phyloP scores from a whole-genome alignment of 345 rosid species.

The Clarkia xantiana region DNA sequence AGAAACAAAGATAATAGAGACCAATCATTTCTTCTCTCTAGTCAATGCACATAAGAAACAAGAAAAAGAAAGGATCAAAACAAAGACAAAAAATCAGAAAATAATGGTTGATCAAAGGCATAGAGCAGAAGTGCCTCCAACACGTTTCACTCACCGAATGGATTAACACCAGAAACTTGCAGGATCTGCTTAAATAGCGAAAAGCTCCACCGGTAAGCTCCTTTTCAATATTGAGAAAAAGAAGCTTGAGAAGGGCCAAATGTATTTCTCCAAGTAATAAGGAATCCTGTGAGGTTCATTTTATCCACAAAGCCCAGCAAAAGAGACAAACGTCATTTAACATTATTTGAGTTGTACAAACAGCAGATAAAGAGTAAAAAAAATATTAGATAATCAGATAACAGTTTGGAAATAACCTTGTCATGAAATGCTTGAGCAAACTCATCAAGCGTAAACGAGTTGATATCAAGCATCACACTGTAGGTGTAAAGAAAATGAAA shows the following conservation, averaged over 20 bases:
- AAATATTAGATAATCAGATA: not conserved
- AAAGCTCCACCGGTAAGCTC: conserved; percentile 43
- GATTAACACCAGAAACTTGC: conserved; percentile 84
- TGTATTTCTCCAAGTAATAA: conserved; percentile 79
- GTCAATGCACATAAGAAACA: no score
- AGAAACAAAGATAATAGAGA: no score
- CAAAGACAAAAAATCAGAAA: no score
- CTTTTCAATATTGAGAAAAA: conserved; percentile 47
- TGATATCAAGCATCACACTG: conserved; percentile 37
- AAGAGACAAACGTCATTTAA: conserved; percentile 2
- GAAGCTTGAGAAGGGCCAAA: conserved; percentile 76
- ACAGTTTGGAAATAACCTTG: conserved; percentile 42
- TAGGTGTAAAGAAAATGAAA: conserved; percentile 86
- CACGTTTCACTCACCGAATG: conserved; percentile 78
- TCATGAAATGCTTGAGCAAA: conserved; percentile 88
- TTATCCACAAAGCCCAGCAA: conserved; percentile 10
- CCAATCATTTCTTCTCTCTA: no score
- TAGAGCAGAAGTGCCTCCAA: no score
- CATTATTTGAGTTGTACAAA: not conserved
- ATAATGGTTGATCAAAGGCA: no score
- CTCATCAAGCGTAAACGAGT: conserved; percentile 79
- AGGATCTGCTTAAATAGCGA: conserved; percentile 47
- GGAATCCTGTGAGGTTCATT: conserved; percentile 49
- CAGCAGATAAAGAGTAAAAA: conserved; percentile 4
- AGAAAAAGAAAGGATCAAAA: no score